Evolutionary conservation across 345 rosid genomes (phyloP).

Genomic region (rapeseed (Brassica napus)): Da-Ae NC_063448.1:45179501-45180000

Average conservation of each 20-base stretch:
- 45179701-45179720: slow-evolving; percentile 96
- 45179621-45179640: slow-evolving; percentile 83
- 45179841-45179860: slow-evolving; percentile 40
- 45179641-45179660: slow-evolving; percentile 58
- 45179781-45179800: background rate
- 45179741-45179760: slow-evolving; percentile 71
- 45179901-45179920: background rate
- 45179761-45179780: slow-evolving; percentile 18
- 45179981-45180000: background rate
- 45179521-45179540: slow-evolving; percentile 6
- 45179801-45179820: background rate
- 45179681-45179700: slow-evolving; percentile 91
- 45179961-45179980: background rate
- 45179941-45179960: background rate
- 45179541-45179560: slow-evolving; percentile 6
- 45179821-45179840: slow-evolving; percentile 24
- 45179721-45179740: slow-evolving; percentile 81
- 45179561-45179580: slow-evolving; percentile 33
- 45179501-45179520: slow-evolving; percentile 7
- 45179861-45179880: slow-evolving; percentile 40
- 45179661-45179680: slow-evolving; percentile 72
- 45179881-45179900: slow-evolving; percentile 8
- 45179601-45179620: slow-evolving; percentile 58
- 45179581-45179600: slow-evolving; percentile 33
- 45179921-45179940: background rate